phyloP scores from a whole-genome alignment of 2,329 filamentous ascomycete species.

The Tolypocladium guangdongense region DNA sequence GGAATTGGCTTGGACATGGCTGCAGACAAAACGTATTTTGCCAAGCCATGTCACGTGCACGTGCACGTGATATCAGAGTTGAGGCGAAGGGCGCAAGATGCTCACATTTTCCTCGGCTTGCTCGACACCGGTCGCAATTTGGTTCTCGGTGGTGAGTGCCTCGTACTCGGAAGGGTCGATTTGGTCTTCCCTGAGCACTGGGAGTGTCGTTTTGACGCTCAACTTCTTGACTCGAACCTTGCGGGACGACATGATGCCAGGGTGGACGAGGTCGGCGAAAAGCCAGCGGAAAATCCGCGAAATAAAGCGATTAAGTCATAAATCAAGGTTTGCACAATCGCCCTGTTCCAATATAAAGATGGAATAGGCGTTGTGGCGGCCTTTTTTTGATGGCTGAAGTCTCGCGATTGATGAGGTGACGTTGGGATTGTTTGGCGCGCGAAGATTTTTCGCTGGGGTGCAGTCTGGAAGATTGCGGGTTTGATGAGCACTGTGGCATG shows the following conservation, averaged over 20 bases:
- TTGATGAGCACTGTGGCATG: slow-evolving; percentile 4
- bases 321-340: slow-evolving; percentile 43
- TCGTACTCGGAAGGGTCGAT: slow-evolving; percentile 83
- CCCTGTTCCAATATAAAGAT: slow-evolving; percentile 39
- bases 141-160: slow-evolving; percentile 66
- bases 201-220: slow-evolving; percentile 78
- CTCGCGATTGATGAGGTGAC: slow-evolving; percentile 40
- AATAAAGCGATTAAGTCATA: slow-evolving; percentile 56
- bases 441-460: slow-evolving; percentile 40
- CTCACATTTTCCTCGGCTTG: slow-evolving; percentile 94
- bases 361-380: slow-evolving; percentile 36
- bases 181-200: slow-evolving; percentile 80
- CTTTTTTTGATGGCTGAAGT: slow-evolving; percentile 43
- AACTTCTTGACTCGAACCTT: slow-evolving; percentile 83
- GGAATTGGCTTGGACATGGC: background rate
- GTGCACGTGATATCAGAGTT: slow-evolving; percentile 36
- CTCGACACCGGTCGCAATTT: slow-evolving; percentile 95
- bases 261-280: slow-evolving; percentile 24
- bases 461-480: slow-evolving; percentile 13
- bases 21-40: slow-evolving; percentile 7
- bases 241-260: slow-evolving; percentile 48
- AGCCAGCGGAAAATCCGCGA: slow-evolving; percentile 46
- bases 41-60: slow-evolving; percentile 30
- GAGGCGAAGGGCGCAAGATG: slow-evolving; percentile 24
- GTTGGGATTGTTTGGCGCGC: slow-evolving; percentile 44